Evolutionary conservation across 164 flowering plant genomes (phyloP).

Genomic region (Echeveria elegans): DNA sequence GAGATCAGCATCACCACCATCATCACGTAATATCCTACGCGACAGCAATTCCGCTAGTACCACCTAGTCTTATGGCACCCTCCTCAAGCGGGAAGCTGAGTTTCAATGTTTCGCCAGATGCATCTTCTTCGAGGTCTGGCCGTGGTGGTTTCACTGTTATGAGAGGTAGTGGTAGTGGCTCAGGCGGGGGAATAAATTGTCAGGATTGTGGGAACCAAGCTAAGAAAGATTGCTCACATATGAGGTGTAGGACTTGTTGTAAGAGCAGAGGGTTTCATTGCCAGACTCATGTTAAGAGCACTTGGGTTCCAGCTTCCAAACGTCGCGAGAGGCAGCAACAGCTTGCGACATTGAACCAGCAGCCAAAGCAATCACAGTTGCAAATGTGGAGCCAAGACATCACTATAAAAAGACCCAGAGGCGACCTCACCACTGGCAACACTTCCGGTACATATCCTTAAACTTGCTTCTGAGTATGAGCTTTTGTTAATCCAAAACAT

Average conservation of each 20-base stretch:
- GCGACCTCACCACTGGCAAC: slow-evolving; percentile 20
- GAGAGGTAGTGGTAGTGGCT: slow-evolving; percentile 5
- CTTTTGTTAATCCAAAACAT: not conserved
- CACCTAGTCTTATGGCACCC: not conserved
- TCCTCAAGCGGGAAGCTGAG: slow-evolving; percentile 11
- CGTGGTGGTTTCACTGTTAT: not conserved
- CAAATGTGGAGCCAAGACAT: slow-evolving; percentile 12
- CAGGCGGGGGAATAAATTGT: slow-evolving; percentile 35
- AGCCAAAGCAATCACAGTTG: slow-evolving; percentile 17
- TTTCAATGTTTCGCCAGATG: slow-evolving; percentile 3
- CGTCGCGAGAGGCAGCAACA: slow-evolving; percentile 49
- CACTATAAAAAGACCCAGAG: slow-evolving; percentile 34
- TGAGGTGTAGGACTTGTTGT: slow-evolving; percentile 67
- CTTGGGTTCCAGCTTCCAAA: slow-evolving; percentile 72
- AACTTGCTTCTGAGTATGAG: not conserved
- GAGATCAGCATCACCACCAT: slow-evolving; percentile 20
- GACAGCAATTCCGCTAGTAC: not conserved
- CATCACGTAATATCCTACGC: slow-evolving; percentile 14
- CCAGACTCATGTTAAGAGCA: slow-evolving; percentile 62
- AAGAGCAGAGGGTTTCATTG: slow-evolving; percentile 65
- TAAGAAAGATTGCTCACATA: slow-evolving; percentile 57
- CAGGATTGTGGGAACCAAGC: slow-evolving; percentile 81
- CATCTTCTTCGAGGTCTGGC: not conserved
- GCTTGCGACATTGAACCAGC: not conserved
- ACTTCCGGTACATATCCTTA: slow-evolving; percentile 22